Conservation (phyloP, 768 basidiomycete species). For the Rubroboletus satanas region DNA sequence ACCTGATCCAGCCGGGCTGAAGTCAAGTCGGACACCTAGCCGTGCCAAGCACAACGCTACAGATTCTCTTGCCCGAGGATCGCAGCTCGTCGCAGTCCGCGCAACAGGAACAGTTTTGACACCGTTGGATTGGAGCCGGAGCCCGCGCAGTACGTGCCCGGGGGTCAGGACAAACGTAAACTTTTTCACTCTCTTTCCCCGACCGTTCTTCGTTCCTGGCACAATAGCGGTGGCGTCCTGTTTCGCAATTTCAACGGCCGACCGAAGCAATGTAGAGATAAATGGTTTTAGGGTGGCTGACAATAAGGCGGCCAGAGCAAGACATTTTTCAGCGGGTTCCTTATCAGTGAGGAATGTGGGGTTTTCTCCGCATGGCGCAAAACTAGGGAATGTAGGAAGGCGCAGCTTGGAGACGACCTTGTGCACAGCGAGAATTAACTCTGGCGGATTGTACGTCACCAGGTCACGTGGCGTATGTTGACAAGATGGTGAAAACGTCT, state of each 20-base stretch:
- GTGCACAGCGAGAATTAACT: conserved; percentile 30
- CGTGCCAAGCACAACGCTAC: conserved; percentile 29
- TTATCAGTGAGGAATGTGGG: conserved; percentile 8
- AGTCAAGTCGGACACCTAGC: conserved; percentile 29
- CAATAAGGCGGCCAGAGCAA: conserved; percentile 39
- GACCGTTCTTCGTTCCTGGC: conserved; percentile 15
- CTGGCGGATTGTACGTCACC: conserved; percentile 19
- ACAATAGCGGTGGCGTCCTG: conserved; percentile 28
- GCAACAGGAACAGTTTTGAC: neutral
- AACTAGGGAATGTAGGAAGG: conserved; percentile 21
- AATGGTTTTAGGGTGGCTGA: conserved; percentile 32
- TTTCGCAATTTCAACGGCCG: conserved; percentile 33
- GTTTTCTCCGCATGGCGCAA: conserved; percentile 6
- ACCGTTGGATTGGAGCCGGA: conserved; percentile 17
- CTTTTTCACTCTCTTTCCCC: conserved; percentile 24
- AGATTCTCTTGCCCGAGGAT: conserved; percentile 15
- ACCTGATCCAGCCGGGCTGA: conserved; percentile 5
- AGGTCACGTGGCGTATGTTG: conserved; percentile 24
- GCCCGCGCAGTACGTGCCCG: conserved; percentile 38
- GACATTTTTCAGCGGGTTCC: conserved; percentile 18
- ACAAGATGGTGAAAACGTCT: conserved; percentile 4
- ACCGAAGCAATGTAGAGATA: conserved; percentile 31
- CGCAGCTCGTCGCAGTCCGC: conserved; percentile 1
- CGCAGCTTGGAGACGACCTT: conserved; percentile 14
- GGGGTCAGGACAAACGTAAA: conserved; percentile 34